Evolutionary conservation across 169 alveolate species (phyloP).

Genomic region (Cryptosporidium muris): DNA sequence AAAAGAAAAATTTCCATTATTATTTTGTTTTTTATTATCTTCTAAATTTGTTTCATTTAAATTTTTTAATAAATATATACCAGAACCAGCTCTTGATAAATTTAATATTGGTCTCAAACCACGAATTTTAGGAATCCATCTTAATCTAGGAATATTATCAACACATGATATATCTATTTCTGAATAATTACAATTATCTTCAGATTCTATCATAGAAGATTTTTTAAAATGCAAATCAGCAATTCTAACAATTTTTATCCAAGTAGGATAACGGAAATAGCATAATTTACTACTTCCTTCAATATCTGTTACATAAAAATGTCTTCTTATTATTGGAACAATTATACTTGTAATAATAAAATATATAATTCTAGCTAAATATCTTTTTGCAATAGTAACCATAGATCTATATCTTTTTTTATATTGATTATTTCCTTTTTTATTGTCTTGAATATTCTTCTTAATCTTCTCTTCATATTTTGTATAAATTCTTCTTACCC

Average conservation of each 20-base stretch:
- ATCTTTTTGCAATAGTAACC: conserved; percentile 7
- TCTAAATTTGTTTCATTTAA: conserved; percentile 1
- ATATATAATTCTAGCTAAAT: conserved; percentile 54
- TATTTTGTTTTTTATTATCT: neutral
- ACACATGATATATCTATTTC: neutral
- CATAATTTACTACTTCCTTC: conserved; percentile 51
- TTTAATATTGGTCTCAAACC: conserved; percentile 56
- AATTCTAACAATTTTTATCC: conserved; percentile 61
- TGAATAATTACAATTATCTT: neutral
- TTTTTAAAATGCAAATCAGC: conserved; percentile 14
- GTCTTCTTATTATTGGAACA: conserved; percentile 56
- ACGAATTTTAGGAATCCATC: conserved; percentile 60
- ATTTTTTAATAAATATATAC: conserved; percentile 12
- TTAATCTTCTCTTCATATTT: conserved; percentile 3
- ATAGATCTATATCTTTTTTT: conserved; percentile 2
- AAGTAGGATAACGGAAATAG: conserved; percentile 51
- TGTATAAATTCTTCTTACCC: conserved; percentile 20
- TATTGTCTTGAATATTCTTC: neutral
- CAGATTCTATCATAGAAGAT: neutral
- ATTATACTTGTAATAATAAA: conserved; percentile 30
- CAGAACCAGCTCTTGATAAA: conserved; percentile 52
- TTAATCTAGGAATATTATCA: conserved; percentile 51
- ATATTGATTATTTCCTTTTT: neutral
- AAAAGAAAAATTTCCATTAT: neutral
- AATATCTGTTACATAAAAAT: conserved; percentile 48